Evolutionary conservation across 176 grass and related monocot genomes (phyloP).

Genomic region (Carex kokanica): DNA sequence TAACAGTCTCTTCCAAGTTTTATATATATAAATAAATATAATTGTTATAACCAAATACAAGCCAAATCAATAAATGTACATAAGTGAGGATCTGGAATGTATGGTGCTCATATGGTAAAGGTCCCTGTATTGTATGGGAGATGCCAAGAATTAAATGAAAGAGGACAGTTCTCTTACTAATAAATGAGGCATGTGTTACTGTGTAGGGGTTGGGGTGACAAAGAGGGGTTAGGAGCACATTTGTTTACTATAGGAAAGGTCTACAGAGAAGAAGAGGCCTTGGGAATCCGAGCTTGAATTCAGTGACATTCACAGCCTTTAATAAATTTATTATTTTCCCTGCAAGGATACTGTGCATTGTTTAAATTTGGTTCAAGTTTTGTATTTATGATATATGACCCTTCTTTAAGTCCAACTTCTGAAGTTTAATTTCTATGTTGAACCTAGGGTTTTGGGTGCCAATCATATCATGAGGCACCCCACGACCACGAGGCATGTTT

Average conservation of each 20-base stretch:
- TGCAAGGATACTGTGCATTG: constrained; percentile 2
- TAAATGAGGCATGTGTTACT: constrained; percentile 66
- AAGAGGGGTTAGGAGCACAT: constrained; percentile 37
- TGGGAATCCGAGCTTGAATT: constrained; percentile 37
- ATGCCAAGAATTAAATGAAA: constrained; percentile 31
- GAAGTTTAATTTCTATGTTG: background rate
- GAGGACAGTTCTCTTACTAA: constrained; percentile 27
- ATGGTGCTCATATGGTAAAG: constrained; percentile 22
- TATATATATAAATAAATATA: background rate
- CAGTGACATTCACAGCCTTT: constrained; percentile 32
- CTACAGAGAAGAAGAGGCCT: constrained; percentile 18
- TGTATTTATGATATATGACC: constrained; percentile 13
- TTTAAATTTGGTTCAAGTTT: constrained; percentile 15
- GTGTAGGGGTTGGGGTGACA: constrained; percentile 49
- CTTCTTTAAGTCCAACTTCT: background rate
- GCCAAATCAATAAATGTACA: constrained; percentile 30
- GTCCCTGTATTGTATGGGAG: constrained; percentile 27
- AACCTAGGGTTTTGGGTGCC: background rate
- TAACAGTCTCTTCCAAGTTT: constrained; percentile 1
- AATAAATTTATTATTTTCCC: constrained; percentile 17
- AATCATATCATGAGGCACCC: background rate
- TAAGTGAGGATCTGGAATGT: constrained; percentile 10
- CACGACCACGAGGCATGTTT: background rate
- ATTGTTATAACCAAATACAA: constrained; percentile 10
- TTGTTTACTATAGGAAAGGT: constrained; percentile 28